Evolutionary conservation across 768 basidiomycete genomes (phyloP), one percentile per base, ranked within the genome.

Genomic region (Lactifluus rugatus): DNA sequence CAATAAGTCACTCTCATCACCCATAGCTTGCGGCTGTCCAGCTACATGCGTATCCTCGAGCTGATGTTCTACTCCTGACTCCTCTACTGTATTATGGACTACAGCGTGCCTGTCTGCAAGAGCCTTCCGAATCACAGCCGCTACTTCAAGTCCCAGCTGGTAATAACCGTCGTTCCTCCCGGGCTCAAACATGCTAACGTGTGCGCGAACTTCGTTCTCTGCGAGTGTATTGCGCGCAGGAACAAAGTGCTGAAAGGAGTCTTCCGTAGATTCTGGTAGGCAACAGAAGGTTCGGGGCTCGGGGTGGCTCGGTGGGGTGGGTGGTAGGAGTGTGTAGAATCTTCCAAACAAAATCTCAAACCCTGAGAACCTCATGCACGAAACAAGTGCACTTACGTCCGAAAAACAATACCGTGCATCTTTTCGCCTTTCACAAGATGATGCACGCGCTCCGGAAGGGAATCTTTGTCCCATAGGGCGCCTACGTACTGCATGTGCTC

Each of bases 401-500:
- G 76, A 70, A 93, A 93, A 8, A 80, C 50, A 28, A 93, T 79
- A 1, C 85, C 83, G 62, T 81, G 73, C 47, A 78, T 71, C 51
- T 80, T 72, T 55, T 88, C 82, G 45, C 84, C 74, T 49, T 76
- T 74, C 45, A 87, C 70, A 51, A 96, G 70, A 28, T 73, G 74
- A 26, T 84, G 80, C 52, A 95, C 65, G 21, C 93, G 78, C 57
- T 67, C 71, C 39, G 76, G 75, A 71, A 93, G 73, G 10, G 72
- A 75, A 21, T 76, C 75, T 63, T 84, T 81, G 64, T 94, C 84
- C 93, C 93, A 95, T 31, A 96, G 71, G 63, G 77, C 88, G 44
- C 87, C 82, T 9, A 94, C 84, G 69, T 87, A 97, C 66, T 85
- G 87, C 82, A 96, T 81, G 69, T 97, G 93, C 64, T 94, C 93